A percentile compares a stretch with the other conserved stretches of the same genome.
These are phyloP conservation scores for Fraxinus dipetala DNA, from an alignment of 305 asterid genomes.

Conservation along the genomic window DNA sequence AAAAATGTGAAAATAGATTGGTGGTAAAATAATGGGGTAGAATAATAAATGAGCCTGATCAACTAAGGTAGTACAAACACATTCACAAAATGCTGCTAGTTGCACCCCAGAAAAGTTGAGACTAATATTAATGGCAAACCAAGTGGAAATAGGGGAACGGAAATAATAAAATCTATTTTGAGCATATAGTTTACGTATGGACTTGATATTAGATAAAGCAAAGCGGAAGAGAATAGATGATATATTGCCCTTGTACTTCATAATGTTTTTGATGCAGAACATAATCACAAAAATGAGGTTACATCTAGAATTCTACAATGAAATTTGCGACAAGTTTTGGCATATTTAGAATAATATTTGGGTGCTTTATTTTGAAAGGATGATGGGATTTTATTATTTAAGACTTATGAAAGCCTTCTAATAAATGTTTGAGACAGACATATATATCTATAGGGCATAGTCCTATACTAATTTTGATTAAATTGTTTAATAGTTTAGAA, in stretches of 20 bases:
- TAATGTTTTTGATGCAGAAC: background rate
- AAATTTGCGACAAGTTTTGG: background rate
- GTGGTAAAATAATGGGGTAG: background rate
- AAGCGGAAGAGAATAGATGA: background rate
- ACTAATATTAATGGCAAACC: background rate
- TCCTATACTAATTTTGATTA: background rate
- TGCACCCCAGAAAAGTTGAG: background rate
- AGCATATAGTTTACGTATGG: background rate
- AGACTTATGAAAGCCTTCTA: background rate
- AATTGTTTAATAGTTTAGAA: background rate
- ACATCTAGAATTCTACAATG: background rate
- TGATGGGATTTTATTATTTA: background rate
- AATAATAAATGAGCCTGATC: background rate
- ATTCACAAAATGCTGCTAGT: background rate
- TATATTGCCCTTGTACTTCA: background rate
- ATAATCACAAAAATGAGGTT: background rate
- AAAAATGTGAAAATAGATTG: background rate
- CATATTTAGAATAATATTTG: background rate
- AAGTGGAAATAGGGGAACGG: background rate
- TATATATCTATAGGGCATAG: background rate
- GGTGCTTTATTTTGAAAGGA: background rate
- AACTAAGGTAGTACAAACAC: background rate
- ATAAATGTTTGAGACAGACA: background rate
- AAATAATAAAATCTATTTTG: background rate
- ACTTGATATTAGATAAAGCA: background rate